Percentiles rank a stretch among this genome's conserved stretches.
These are phyloP conservation scores for Rosa rugosa DNA, from an alignment of 306 rosid genomes.

Conservation along the genomic window DNA sequence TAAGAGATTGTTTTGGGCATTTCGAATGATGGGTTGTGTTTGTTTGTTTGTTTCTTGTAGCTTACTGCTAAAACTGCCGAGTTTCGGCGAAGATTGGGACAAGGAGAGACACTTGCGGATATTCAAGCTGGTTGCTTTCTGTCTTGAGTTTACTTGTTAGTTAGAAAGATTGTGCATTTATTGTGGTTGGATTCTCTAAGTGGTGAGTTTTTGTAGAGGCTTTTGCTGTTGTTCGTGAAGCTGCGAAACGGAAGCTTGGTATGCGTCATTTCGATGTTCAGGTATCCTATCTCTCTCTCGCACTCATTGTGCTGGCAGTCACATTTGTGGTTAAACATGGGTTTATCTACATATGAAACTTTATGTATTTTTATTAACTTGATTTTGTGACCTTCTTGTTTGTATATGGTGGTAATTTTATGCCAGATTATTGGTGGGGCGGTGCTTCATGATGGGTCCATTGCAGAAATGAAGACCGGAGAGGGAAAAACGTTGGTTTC, in stretches of 20 bases:
- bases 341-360: not conserved
- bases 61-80: conserved; percentile 67
- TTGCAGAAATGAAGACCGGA: conserved; percentile 98
- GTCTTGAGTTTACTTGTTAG: not conserved
- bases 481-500: conserved; percentile 97
- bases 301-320: not conserved
- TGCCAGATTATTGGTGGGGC: conserved; percentile 94
- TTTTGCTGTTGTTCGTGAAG: conserved; percentile 97
- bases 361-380: not conserved
- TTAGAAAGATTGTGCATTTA: not conserved
- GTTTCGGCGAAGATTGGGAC: conserved; percentile 62
- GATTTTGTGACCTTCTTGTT: not conserved
- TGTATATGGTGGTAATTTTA: conserved; percentile 21
- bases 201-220: conserved; percentile 58
- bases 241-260: conserved; percentile 87
- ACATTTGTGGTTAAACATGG: not conserved
- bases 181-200: not conserved
- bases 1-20: not conserved
- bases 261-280: conserved; percentile 99
- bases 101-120: conserved; percentile 78
- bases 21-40: conserved; percentile 2
- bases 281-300: conserved; percentile 33
- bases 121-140: conserved; percentile 74
- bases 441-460: conserved; percentile 95
- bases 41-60: conserved; percentile 20